Evolutionary conservation across 495 filamentous ascomycete genomes (phyloP), one percentile per base, ranked within the genome.

Genomic region (Neurospora pannonica): DNA sequence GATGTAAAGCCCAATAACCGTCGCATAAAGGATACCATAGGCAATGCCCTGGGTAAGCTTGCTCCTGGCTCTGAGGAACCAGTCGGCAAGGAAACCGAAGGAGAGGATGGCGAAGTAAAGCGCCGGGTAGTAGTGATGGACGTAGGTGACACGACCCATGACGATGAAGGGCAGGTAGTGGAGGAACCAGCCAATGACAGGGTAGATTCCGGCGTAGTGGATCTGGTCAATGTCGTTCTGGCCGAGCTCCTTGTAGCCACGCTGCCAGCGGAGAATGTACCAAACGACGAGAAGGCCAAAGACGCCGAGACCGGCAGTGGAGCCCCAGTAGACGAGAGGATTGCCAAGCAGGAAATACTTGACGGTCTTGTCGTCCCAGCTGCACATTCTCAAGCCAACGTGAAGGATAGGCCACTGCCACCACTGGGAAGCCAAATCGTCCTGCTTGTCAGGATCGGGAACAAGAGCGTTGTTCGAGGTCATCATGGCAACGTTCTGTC

Each of bases 281-380:
- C 94, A 97, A 48, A 87, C 79, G 31, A 96, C 84, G 70, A 97
- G 82, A 34, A 91, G 76, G 38, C 85, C 90, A 73, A 98, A 92
- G 72, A 90, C 78, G 74, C 87, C 90, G 36, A 99, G 88, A 70
- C 90, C 90, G 39, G 88, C 88, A 31, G 95, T 97, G 67, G 92
- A 93, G 76, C 92, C 93, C 96, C 95, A 98, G 87, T 99, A 99
- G 67, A 98, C 93, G 70, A 95, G 82, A 8, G 96, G 96, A 83
- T 99, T 99, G 75, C 96, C 96, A 73, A 99, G 93, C 70, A 99
- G 90, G 87, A 97, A 98, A 85, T 99, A 99, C 82, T 99, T 99
- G 82, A 97, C 89, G 72, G 93, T 94, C 77, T 90, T 89, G 78
- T 98, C 94, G 77, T 98, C 96, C 96, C 96, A 99, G 78, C 94